Conservation (phyloP, 306 rosid genomes). For the cucumber (Cucumis sativus) region DNA sequence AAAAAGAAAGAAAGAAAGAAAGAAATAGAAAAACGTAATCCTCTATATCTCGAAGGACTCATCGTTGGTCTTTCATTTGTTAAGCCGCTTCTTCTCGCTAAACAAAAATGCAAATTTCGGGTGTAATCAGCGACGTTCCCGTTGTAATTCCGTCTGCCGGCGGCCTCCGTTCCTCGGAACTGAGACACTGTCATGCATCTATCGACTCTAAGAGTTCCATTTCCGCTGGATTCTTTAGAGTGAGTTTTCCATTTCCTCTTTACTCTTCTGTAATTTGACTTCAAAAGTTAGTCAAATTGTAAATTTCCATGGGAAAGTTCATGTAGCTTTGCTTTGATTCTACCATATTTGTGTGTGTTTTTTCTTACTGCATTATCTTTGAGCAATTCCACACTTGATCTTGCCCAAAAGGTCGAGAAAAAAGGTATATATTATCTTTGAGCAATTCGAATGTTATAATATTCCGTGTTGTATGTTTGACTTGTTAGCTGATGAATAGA, state of each 20-base stretch:
- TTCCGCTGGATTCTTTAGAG: conserved; percentile 42
- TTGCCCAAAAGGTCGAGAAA: too few species aligned
- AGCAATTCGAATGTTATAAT: not conserved
- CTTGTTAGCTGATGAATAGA: not conserved
- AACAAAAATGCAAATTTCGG: conserved; percentile 54
- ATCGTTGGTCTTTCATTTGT: not conserved
- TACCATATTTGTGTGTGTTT: not conserved
- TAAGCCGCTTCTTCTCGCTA: not conserved
- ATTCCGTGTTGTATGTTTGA: not conserved
- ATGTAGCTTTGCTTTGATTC: not conserved
- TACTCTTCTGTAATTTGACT: not conserved
- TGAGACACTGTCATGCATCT: conserved; percentile 33
- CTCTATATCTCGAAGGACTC: not conserved
- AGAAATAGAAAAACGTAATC: not conserved
- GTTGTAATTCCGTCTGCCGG: conserved; percentile 48
- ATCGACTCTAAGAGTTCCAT: conserved; percentile 40
- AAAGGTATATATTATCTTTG: not conserved
- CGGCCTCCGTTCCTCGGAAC: conserved; percentile 37
- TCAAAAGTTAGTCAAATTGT: not conserved
- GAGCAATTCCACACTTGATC: not conserved
- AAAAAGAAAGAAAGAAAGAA: not conserved
- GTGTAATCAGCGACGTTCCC: conserved; percentile 52
- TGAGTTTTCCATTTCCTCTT: conserved; percentile 21
- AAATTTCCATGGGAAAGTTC: not conserved
- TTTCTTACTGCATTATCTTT: not conserved